These are phyloP conservation scores for Fusarium nanum DNA, from an alignment of 2,329 filamentous ascomycete species.

Conservation along the genomic window DNA sequence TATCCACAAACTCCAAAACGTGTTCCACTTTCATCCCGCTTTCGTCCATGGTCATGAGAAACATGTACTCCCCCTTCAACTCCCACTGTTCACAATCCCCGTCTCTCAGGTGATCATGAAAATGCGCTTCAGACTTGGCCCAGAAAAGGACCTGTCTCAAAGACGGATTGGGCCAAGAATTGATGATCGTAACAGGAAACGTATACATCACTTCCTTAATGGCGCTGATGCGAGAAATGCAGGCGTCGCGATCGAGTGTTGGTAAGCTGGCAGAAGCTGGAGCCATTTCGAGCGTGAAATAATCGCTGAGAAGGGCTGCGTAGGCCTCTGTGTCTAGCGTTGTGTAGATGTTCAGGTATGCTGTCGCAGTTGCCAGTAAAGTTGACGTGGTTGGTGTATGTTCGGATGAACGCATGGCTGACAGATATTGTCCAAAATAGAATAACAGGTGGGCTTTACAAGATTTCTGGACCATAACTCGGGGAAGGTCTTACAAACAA, in stretches of 20 bases:
- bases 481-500: rapidly evolving
- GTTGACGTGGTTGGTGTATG: not conserved
- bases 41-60: not conserved
- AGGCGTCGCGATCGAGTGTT: not conserved
- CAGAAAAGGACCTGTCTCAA: not conserved
- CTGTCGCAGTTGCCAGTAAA: not conserved
- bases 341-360: not conserved
- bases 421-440: not conserved
- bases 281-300: not conserved
- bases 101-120: not conserved
- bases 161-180: not conserved
- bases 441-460: not conserved
- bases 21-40: not conserved
- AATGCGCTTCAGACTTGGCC: not conserved
- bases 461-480: rapidly evolving
- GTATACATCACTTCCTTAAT: not conserved
- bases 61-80: not conserved
- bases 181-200: not conserved
- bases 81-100: not conserved
- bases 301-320: not conserved
- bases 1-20: not conserved
- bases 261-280: not conserved
- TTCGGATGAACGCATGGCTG: not conserved
- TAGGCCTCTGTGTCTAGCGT: not conserved
- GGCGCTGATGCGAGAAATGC: not conserved